A percentile compares a stretch with the other conserved stretches of the same genome.
These are phyloP conservation scores for Hymenoscyphus fraxineus DNA, from an alignment of 2,329 filamentous ascomycete genomes.

Conservation along the genomic window DNA sequence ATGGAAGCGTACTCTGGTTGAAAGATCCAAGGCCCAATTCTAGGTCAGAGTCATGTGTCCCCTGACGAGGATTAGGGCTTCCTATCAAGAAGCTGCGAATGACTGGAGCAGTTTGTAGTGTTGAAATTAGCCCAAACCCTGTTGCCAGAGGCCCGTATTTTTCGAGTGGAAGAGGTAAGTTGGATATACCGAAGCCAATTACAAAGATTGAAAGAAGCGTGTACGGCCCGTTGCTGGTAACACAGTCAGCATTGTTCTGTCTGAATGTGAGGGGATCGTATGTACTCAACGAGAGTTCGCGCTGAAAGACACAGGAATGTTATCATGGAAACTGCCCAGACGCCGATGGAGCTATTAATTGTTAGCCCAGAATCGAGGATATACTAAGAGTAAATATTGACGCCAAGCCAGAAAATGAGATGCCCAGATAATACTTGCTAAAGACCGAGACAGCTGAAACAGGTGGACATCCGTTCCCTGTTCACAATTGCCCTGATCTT, in stretches of 20 bases:
- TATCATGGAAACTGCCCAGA: neutral
- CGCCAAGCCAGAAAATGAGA: too few species aligned
- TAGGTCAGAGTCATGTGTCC: neutral
- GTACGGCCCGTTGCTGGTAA: neutral
- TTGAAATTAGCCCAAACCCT: neutral
- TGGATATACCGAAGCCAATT: neutral
- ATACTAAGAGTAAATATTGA: too few species aligned
- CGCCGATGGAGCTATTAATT: neutral
- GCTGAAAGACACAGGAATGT: neutral
- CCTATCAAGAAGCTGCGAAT: neutral
- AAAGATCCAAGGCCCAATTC: neutral
- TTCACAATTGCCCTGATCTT: too few species aligned
- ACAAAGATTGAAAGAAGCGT: neutral
- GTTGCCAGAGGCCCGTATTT: neutral
- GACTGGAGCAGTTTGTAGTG: neutral
- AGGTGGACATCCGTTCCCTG: too few species aligned
- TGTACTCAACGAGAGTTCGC: neutral
- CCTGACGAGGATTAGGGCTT: neutral
- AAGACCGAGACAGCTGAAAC: too few species aligned
- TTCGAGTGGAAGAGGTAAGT: neutral
- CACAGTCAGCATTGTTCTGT: neutral
- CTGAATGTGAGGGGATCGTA: neutral
- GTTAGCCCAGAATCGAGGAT: neutral
- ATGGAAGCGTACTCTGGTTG: neutral
- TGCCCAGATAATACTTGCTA: too few species aligned